A percentile compares a stretch with the other conserved stretches of the same genome.
These are phyloP conservation scores for Pythium scleroteichum DNA, from an alignment of 352 stramenopile species.

Conservation along the genomic window DNA sequence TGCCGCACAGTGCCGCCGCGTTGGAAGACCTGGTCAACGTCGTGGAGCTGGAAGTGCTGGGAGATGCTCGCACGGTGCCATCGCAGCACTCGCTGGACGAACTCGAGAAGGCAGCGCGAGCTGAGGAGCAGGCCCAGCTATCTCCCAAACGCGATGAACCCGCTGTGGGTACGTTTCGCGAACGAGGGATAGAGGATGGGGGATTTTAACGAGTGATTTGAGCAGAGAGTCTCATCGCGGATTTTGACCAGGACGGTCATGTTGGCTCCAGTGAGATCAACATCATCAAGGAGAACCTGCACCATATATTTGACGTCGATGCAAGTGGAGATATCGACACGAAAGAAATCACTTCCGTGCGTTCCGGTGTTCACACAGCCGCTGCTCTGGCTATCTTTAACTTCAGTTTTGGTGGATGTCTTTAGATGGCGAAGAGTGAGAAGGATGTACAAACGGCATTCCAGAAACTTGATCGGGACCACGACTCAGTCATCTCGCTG, in stretches of 20 bases:
- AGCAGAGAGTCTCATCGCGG: conserved; percentile 70
- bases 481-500: conserved; percentile 80
- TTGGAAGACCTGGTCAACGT: not conserved
- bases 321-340: conserved; percentile 75
- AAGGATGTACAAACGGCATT: conserved; percentile 71
- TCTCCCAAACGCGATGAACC: conserved; percentile 7
- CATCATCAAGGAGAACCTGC: conserved; percentile 80
- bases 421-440: conserved; percentile 51
- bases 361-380: conserved; percentile 1
- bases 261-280: conserved; percentile 79
- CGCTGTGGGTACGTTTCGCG: conserved; percentile 16
- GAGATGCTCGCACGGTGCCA: conserved; percentile 16
- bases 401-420: not conserved
- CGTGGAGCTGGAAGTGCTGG: conserved; percentile 28
- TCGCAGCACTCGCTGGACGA: conserved; percentile 23
- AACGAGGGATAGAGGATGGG: not conserved
- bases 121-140: conserved; percentile 20
- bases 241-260: conserved; percentile 77
- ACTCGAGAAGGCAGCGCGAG: conserved; percentile 19
- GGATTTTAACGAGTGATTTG: not conserved
- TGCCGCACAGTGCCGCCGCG: conserved; percentile 1
- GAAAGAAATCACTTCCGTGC: conserved; percentile 62
- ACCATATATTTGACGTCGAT: conserved; percentile 78
- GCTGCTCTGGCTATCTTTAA: no score
- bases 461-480: conserved; percentile 74